phyloP scores from a whole-genome alignment of 176 grass and related monocot genomes.

The Oryza officinalis region DNA sequence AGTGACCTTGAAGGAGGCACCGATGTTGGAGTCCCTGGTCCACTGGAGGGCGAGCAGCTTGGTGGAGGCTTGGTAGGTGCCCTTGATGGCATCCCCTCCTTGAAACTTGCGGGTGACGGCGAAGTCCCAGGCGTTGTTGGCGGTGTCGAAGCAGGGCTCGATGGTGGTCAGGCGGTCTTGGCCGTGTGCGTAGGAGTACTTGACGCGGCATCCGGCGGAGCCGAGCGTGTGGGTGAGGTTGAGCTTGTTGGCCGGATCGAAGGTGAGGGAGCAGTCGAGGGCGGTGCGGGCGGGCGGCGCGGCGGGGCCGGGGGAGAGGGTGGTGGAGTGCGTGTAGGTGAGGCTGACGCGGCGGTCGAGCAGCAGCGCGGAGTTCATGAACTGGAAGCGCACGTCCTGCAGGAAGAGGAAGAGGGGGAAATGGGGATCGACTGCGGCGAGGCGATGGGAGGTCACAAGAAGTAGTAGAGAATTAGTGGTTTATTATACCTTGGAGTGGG shows the following conservation, averaged over 20 bases:
- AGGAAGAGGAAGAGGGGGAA: not conserved
- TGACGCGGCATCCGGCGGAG: conserved; percentile 57
- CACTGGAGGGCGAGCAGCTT: conserved; percentile 80
- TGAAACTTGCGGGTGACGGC: conserved; percentile 64
- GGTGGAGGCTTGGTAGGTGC: conserved; percentile 70
- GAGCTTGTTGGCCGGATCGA: conserved; percentile 82
- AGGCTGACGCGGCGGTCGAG: conserved; percentile 79
- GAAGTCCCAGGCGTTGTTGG: conserved; percentile 84
- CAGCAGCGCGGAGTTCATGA: conserved; percentile 75
- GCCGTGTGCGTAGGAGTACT: conserved; percentile 84
- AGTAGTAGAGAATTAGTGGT: too few species aligned
- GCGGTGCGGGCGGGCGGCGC: conserved; percentile 43
- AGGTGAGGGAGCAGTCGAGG: conserved; percentile 58
- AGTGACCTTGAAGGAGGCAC: conserved; percentile 74
- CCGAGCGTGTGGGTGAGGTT: conserved; percentile 64
- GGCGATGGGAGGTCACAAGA: too few species aligned
- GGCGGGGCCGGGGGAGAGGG: not conserved
- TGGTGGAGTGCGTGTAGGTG: conserved; percentile 67
- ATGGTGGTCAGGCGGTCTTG: conserved; percentile 59
- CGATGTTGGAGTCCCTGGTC: conserved; percentile 55
- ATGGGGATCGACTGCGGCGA: not conserved
- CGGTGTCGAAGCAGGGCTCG: conserved; percentile 77
- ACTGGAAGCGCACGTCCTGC: conserved; percentile 91
- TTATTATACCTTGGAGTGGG: conserved; percentile 43
- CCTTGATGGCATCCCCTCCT: conserved; percentile 58